Evolutionary conservation across 2,329 filamentous ascomycete species (phyloP).

Genomic region (Fusarium azukiicola): DNA sequence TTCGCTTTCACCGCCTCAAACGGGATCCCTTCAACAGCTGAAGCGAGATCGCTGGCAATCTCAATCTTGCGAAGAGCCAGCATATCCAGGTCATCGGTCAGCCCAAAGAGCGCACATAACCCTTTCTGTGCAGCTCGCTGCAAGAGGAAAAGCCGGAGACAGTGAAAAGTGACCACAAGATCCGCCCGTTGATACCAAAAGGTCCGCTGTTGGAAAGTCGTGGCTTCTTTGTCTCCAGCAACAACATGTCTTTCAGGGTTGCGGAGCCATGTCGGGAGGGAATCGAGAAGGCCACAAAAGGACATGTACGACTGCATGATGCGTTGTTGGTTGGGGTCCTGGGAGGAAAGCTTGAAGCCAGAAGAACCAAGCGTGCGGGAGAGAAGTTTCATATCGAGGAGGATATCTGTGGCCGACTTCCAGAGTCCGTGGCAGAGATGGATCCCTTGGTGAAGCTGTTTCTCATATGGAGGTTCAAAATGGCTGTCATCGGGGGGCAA

Average conservation of each 20-base stretch:
- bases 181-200: conserved; percentile 39
- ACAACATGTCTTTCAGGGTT: conserved; percentile 16
- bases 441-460: conserved; percentile 26
- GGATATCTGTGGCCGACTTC: conserved; percentile 26
- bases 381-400: conserved; percentile 28
- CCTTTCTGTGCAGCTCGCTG: conserved; percentile 20
- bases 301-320: conserved; percentile 36
- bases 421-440: conserved; percentile 24
- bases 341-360: neutral
- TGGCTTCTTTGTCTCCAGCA: conserved; percentile 6
- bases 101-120: conserved; percentile 26
- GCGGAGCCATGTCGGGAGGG: conserved; percentile 30
- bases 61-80: conserved; percentile 37
- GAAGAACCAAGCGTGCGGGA: neutral
- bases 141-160: conserved; percentile 27
- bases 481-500: neutral
- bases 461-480: conserved; percentile 26
- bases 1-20: conserved; percentile 38
- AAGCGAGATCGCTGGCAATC: conserved; percentile 27
- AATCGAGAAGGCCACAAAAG: conserved; percentile 33
- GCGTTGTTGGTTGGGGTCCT: conserved; percentile 19
- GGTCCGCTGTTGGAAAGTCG: conserved; percentile 11
- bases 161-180: conserved; percentile 36
- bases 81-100: conserved; percentile 31
- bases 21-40: conserved; percentile 11